Conservation (phyloP, 805 yeast species). For the Yamadazyma phyllophila region DNA sequence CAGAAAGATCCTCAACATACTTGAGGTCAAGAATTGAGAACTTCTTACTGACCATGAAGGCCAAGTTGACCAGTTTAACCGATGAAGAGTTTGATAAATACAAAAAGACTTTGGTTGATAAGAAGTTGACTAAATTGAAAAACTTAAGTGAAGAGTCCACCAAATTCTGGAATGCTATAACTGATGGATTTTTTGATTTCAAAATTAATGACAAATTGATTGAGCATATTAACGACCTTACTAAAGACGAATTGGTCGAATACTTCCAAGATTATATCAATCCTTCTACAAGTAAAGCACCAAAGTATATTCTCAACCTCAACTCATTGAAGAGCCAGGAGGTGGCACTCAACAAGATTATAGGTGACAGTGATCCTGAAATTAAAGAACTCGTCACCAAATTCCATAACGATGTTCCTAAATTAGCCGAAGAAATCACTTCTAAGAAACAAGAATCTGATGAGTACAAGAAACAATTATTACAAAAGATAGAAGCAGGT, state of each 20-base stretch:
- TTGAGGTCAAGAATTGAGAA: slow-evolving; percentile 73
- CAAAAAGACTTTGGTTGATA: slow-evolving; percentile 63
- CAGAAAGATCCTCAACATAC: slow-evolving; percentile 73
- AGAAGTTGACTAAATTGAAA: slow-evolving; percentile 68
- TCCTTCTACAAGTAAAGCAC: slow-evolving; percentile 26
- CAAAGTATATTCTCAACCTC: slow-evolving; percentile 53
- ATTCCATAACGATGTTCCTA: slow-evolving; percentile 3
- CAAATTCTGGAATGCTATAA: slow-evolving; percentile 64
- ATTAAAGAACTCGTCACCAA: neutral
- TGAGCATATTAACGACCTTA: slow-evolving; percentile 48
- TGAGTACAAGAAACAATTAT: slow-evolving; percentile 1
- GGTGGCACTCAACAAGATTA: slow-evolving; percentile 9
- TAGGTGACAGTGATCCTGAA: slow-evolving; percentile 4
- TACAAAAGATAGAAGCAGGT: neutral
- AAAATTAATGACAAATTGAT: slow-evolving; percentile 56
- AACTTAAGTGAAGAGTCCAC: slow-evolving; percentile 75
- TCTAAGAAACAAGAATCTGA: neutral
- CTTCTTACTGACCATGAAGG: slow-evolving; percentile 52
- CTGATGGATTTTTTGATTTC: slow-evolving; percentile 79
- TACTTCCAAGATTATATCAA: slow-evolving; percentile 44
- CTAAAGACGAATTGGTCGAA: slow-evolving; percentile 54
- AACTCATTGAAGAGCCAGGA: slow-evolving; percentile 12
- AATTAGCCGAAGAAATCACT: slow-evolving; percentile 4
- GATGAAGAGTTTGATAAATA: slow-evolving; percentile 67
- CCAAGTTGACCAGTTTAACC: slow-evolving; percentile 46